A percentile compares a stretch with the other conserved stretches of the same genome.
phyloP scores from a whole-genome alignment of 2,329 filamentous ascomycete genomes.

The Diaporthe ampelina region DNA sequence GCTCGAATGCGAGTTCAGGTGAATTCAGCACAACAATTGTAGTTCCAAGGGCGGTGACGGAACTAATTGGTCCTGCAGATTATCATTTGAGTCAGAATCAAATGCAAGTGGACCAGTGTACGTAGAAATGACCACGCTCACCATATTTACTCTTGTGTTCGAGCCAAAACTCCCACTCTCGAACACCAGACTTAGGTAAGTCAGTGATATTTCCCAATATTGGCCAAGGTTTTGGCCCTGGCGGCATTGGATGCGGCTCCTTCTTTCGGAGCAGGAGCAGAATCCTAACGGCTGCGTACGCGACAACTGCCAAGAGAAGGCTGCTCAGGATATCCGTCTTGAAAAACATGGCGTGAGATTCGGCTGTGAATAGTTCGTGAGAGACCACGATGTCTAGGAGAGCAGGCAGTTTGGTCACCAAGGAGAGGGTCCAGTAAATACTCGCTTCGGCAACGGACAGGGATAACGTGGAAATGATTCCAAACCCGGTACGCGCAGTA shows the following conservation, averaged over 20 bases:
- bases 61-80: constrained; percentile 31
- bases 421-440: constrained; percentile 9
- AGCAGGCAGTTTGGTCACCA: background rate
- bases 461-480: background rate
- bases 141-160: constrained; percentile 28
- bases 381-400: background rate
- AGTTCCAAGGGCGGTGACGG: constrained; percentile 26
- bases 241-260: constrained; percentile 10
- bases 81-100: background rate
- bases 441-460: background rate
- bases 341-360: background rate
- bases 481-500: background rate
- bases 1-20: constrained; percentile 16
- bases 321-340: constrained; percentile 5
- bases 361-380: background rate
- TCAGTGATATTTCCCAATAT: constrained; percentile 25
- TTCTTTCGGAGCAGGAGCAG: background rate
- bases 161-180: constrained; percentile 32
- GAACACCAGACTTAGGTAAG: constrained; percentile 12
- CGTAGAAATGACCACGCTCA: background rate
- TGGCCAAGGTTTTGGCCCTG: constrained; percentile 34
- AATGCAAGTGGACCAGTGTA: background rate
- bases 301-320: constrained; percentile 7
- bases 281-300: constrained; percentile 12
- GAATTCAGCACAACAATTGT: constrained; percentile 26